phyloP scores from a whole-genome alignment of 2,329 filamentous ascomycete genomes.

The Clarireedia hainanense region DNA sequence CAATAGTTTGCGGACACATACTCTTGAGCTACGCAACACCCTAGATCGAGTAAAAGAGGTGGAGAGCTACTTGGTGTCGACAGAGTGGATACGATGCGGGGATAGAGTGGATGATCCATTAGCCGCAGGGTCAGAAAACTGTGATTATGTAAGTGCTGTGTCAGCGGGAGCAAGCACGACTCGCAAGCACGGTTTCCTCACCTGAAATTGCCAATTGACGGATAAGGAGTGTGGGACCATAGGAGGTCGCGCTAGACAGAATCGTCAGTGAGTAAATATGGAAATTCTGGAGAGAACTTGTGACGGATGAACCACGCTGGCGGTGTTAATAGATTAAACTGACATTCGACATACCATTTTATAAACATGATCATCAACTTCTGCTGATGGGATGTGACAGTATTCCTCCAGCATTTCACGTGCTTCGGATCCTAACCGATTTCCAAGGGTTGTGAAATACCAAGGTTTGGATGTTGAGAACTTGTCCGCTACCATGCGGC shows the following conservation, averaged over 20 bases:
- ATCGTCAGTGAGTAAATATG: background rate
- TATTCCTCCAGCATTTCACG: constrained; percentile 18
- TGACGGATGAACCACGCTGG: too few relatives aligned
- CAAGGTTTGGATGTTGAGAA: constrained; percentile 4
- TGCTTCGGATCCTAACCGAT: constrained; percentile 1
- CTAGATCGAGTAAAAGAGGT: constrained; percentile 30
- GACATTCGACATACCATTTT: constrained; percentile 9
- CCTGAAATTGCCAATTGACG: constrained; percentile 21
- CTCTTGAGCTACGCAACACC: constrained; percentile 34
- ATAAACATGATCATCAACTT: constrained; percentile 16
- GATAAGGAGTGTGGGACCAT: constrained; percentile 19
- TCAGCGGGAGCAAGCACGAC: background rate
- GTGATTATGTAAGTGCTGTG: background rate
- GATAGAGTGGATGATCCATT: constrained; percentile 8
- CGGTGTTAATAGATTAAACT: background rate
- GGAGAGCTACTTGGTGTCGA: background rate
- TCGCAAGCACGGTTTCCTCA: constrained; percentile 1
- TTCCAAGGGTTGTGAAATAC: background rate
- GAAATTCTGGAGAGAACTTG: background rate
- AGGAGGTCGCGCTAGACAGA: constrained; percentile 16
- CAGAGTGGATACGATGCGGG: constrained; percentile 5
- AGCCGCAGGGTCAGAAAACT: constrained; percentile 6
- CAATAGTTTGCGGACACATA: background rate
- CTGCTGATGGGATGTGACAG: constrained; percentile 11
- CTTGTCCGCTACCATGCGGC: background rate